These are phyloP conservation scores for Ogataea paradorogensis DNA, from an alignment of 805 yeast genomes.

Conservation along the genomic window DNA sequence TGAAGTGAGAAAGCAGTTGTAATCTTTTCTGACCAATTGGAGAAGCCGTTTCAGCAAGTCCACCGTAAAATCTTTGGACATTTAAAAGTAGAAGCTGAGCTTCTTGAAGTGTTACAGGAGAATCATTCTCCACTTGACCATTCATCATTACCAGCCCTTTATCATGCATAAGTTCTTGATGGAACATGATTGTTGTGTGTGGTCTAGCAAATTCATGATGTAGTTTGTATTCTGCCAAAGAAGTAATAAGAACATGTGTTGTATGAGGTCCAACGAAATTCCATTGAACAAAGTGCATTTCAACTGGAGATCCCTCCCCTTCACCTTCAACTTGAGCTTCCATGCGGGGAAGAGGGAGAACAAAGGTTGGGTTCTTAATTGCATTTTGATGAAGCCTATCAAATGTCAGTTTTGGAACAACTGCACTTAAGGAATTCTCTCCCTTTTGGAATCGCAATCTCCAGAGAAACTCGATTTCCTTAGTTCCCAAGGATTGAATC, in stretches of 20 bases:
- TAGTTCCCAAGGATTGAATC: constrained; percentile 47
- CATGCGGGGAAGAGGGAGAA: constrained; percentile 82
- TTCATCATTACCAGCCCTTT: constrained; percentile 78
- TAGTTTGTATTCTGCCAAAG: constrained; percentile 86
- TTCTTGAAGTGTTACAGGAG: constrained; percentile 64
- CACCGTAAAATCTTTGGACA: constrained; percentile 82
- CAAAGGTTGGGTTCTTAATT: constrained; percentile 72
- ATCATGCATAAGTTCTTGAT: constrained; percentile 62
- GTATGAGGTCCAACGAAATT: constrained; percentile 79
- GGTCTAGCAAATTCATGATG: constrained; percentile 93
- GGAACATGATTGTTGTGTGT: constrained; percentile 87
- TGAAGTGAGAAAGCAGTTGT: constrained; percentile 63
- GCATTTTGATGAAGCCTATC: constrained; percentile 64
- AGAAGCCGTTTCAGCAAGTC: constrained; percentile 43
- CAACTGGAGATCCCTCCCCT: constrained; percentile 42
- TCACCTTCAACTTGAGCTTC: constrained; percentile 37
- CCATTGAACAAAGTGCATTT: constrained; percentile 95
- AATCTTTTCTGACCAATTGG: constrained; percentile 47
- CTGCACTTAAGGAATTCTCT: constrained; percentile 63
- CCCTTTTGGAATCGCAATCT: constrained; percentile 72
- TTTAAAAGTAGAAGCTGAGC: constrained; percentile 75
- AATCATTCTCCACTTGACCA: constrained; percentile 73
- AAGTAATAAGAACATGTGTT: constrained; percentile 84
- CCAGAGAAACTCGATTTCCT: constrained; percentile 83
- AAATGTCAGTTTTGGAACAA: constrained; percentile 55